Evolutionary conservation across 2,329 filamentous ascomycete species (phyloP).

Genomic region (Aureobasidium sp.): DNA sequence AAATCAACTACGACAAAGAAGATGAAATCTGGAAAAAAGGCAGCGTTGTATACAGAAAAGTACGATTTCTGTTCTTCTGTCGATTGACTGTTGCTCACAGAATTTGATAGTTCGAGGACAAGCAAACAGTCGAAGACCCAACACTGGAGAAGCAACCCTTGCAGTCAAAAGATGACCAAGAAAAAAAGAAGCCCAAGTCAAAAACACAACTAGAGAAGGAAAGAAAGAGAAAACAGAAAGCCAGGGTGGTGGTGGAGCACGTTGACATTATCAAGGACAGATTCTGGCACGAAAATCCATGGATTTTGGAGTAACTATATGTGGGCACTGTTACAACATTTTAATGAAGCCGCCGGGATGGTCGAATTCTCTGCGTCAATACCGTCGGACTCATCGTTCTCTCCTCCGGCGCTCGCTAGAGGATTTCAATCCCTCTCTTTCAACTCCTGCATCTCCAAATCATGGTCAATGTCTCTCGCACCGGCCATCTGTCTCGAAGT

Average conservation of each 20-base stretch:
- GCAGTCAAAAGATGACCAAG: background rate
- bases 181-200: conserved; percentile 46
- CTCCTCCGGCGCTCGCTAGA: too few relatives aligned
- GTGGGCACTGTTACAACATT: too few relatives aligned
- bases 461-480: conserved; percentile 7
- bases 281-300: conserved; percentile 84
- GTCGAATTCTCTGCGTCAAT: too few relatives aligned
- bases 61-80: background rate
- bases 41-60: conserved; percentile 70
- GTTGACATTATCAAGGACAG: conserved; percentile 91
- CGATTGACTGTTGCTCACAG: background rate
- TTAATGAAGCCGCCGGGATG: too few relatives aligned
- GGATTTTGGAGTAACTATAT: conserved; percentile 8
- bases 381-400: too few relatives aligned
- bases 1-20: conserved; percentile 97
- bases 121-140: conserved; percentile 5
- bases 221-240: conserved; percentile 71
- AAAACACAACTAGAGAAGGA: conserved; percentile 80
- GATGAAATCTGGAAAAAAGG: conserved; percentile 88
- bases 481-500: background rate
- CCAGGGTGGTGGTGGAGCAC: conserved; percentile 72
- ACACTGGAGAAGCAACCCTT: conserved; percentile 13
- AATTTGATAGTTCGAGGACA: background rate
- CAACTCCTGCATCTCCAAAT: conserved; percentile 16
- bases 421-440: conserved; percentile 3